Evolutionary conservation across 768 basidiomycete species (phyloP), one percentile per base, ranked within the genome.

Genomic region (Russula ochroleuca): DNA sequence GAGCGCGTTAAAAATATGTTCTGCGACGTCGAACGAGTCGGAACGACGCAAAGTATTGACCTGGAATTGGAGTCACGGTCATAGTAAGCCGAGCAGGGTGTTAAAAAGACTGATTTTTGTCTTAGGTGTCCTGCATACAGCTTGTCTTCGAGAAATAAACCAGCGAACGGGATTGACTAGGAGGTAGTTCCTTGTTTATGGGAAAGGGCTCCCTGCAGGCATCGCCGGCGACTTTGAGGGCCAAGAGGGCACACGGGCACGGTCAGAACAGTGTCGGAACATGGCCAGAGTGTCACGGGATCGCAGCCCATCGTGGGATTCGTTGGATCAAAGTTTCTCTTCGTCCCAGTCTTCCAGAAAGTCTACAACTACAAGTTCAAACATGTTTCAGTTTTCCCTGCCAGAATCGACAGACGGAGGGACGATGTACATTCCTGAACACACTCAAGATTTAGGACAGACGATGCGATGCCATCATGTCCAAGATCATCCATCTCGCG

Each of bases 11-110:
- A 72, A 74, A 49, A 72, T 70, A 62, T 72, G 74, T 50, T 72
- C 72, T 43, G 72, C 72, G 10, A 63, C 68, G 25, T 73, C 69
- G n/a, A n/a, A n/a, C n/a, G n/a, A n/a, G n/a, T n/a, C n/a, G n/a
- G 59, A 73, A 69, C 2, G 68, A 73, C 31, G 70, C 57, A 23
- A 73, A 68, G 63, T 73, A 73, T 70, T 71, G 72, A 70, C 71
- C 69, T 72, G 25, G 14, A 25, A 2, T 11, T 0, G 15, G 15
- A 40, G 15, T 25, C 33, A 49, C 37, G 1, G 19, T 61, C 11
- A 60, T 14, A n/a, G 48, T 19, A 14, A 19, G 14, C 28, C 58
- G 35, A 19, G 37, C 19, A 23, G 52, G 7, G 37, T 19, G 38
- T 40, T 17, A 48, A 40, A 28, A 5, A 15, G 3, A 14, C 15